Percentiles rank a stretch among this genome's conserved stretches.
Evolutionary conservation across 139 green algal genomes (phyloP).

Genomic region (Chlorella vulgaris): DNA sequence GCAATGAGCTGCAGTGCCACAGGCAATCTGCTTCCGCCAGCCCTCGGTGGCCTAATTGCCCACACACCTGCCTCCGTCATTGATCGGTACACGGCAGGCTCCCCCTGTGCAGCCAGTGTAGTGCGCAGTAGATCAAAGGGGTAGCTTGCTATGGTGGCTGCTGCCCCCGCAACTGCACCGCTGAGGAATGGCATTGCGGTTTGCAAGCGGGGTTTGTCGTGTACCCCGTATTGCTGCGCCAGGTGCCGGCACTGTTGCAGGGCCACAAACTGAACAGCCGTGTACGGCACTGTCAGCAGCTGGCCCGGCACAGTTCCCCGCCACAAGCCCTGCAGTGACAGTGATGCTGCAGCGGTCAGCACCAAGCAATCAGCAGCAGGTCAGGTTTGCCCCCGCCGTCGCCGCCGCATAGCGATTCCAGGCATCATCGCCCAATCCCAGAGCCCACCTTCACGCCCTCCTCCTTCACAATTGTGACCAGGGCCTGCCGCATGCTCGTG

Average conservation of each 20-base stretch:
- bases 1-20: no score
- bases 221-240: constrained; percentile 14
- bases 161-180: constrained; percentile 86
- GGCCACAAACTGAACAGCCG: constrained; percentile 95
- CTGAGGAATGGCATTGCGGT: constrained; percentile 80
- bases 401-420: background rate
- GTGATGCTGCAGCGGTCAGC: background rate
- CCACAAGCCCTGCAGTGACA: constrained; percentile 88
- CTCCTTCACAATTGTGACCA: constrained; percentile 84
- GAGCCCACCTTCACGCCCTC: constrained; percentile 82
- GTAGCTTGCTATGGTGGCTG: constrained; percentile 92
- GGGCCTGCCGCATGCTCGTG: constrained; percentile 82
- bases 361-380: background rate
- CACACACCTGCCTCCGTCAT: constrained; percentile 71
- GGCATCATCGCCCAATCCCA: no score
- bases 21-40: no score
- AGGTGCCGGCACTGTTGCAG: constrained; percentile 73
- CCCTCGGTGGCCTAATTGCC: no score
- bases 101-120: constrained; percentile 93
- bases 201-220: constrained; percentile 16
- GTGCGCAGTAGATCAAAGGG: constrained; percentile 99
- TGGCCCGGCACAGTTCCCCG: constrained; percentile 90
- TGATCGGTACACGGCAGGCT: constrained; percentile 84
- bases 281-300: constrained; percentile 96
- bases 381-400: background rate